phyloP scores from a whole-genome alignment of 2,329 filamentous ascomycete genomes.

The Fusarium camptoceras region DNA sequence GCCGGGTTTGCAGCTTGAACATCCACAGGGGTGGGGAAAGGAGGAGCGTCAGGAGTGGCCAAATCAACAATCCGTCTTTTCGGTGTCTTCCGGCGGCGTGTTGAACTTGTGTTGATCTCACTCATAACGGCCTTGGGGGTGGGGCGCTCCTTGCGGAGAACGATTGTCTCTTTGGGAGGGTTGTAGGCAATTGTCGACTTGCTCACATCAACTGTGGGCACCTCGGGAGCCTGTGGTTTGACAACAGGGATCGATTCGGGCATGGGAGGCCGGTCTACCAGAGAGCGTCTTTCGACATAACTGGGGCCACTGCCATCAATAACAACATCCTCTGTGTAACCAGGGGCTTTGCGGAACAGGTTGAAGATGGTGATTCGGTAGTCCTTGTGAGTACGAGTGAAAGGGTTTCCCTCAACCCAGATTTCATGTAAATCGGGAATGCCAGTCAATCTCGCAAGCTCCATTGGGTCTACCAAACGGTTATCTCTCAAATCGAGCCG shows the following conservation, averaged over 20 bases:
- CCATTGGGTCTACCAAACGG: constrained; percentile 86
- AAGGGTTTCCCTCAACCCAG: constrained; percentile 92
- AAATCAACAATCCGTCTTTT: constrained; percentile 75
- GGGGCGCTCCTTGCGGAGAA: constrained; percentile 71
- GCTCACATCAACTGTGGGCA: constrained; percentile 73
- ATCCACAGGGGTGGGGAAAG: constrained; percentile 49
- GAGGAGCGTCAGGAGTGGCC: constrained; percentile 62
- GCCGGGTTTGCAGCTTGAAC: constrained; percentile 33
- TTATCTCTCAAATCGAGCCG: constrained; percentile 93
- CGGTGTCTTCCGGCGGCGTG: constrained; percentile 69
- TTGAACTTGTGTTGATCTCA: constrained; percentile 68
- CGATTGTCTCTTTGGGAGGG: constrained; percentile 60
- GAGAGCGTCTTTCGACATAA: constrained; percentile 85
- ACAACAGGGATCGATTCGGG: constrained; percentile 82
- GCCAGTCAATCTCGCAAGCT: constrained; percentile 87
- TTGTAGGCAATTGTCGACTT: constrained; percentile 73
- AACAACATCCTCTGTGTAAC: constrained; percentile 88
- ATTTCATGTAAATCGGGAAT: constrained; percentile 93
- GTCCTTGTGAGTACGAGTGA: constrained; percentile 85
- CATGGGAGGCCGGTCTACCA: constrained; percentile 84
- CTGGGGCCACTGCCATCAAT: constrained; percentile 87
- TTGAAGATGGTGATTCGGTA: constrained; percentile 96
- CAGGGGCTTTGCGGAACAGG: constrained; percentile 88
- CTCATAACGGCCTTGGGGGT: constrained; percentile 64
- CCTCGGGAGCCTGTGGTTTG: constrained; percentile 73